Evolutionary conservation across 805 yeast species (phyloP).

Genomic region (Peterozyma toletana): DNA sequence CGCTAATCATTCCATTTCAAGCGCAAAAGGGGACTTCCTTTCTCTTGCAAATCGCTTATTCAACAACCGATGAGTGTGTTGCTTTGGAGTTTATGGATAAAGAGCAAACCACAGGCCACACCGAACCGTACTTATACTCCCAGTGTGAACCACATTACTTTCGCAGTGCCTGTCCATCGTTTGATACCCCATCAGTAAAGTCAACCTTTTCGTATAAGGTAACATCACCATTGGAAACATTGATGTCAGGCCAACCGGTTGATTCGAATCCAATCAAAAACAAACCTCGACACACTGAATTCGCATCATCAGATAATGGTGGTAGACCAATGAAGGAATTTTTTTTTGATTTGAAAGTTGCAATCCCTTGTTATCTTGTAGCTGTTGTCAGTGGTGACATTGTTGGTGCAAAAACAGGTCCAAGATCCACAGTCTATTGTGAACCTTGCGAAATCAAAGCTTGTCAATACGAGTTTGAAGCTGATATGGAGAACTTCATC

Average conservation of each 20-base stretch:
- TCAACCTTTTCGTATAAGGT: conserved; percentile 53
- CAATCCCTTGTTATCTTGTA: conserved; percentile 79
- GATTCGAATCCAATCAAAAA: conserved; percentile 8
- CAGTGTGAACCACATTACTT: conserved; percentile 93
- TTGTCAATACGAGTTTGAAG: conserved; percentile 74
- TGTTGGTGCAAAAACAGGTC: conserved; percentile 63
- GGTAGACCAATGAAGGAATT: conserved; percentile 21
- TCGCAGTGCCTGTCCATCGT: conserved; percentile 79
- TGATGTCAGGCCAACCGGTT: conserved; percentile 53
- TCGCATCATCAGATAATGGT: background rate
- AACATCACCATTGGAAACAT: conserved; percentile 58
- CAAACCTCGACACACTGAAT: conserved; percentile 2
- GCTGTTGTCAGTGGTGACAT: conserved; percentile 85
- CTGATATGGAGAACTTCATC: conserved; percentile 76
- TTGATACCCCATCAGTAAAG: conserved; percentile 85
- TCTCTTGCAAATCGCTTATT: conserved; percentile 39
- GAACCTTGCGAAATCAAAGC: conserved; percentile 64
- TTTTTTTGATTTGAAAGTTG: conserved; percentile 63
- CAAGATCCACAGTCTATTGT: conserved; percentile 75
- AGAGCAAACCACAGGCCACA: conserved; percentile 66
- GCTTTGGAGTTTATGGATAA: conserved; percentile 83
- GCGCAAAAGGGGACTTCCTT: conserved; percentile 9
- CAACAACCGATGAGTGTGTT: conserved; percentile 70
- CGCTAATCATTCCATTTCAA: conserved; percentile 29
- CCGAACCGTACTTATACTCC: conserved; percentile 68